Evolutionary conservation across 106 monocot genomes (phyloP).

Genomic region (Apostasia shenzhenica): DNA sequence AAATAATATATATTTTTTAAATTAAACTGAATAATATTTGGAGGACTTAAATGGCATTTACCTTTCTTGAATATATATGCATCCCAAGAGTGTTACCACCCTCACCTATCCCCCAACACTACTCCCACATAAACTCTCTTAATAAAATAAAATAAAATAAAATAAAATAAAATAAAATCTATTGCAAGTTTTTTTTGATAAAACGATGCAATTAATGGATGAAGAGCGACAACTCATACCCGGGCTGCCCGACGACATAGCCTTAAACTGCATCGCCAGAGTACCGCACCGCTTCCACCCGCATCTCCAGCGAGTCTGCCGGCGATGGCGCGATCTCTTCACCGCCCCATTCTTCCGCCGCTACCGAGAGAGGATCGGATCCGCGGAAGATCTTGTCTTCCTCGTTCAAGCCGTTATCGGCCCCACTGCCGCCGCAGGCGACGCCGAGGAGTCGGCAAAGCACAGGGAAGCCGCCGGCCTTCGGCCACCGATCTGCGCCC

Average conservation of each 20-base stretch:
- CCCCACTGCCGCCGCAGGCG: background rate
- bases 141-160: background rate
- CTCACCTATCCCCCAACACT: background rate
- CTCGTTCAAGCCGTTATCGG: slow-evolving; percentile 14
- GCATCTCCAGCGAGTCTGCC: background rate
- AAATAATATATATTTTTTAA: too few species aligned
- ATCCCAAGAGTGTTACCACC: background rate
- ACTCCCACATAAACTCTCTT: background rate
- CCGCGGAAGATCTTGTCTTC: slow-evolving; percentile 21
- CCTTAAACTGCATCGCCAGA: slow-evolving; percentile 19
- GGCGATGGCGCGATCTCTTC: slow-evolving; percentile 17
- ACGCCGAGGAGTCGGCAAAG: background rate
- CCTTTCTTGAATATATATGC: too few species aligned
- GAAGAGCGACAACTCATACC: slow-evolving; percentile 13
- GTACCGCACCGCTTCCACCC: slow-evolving; percentile 21
- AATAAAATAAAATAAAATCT: background rate
- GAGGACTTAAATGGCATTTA: too few species aligned
- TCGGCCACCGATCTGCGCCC: slow-evolving; percentile 20
- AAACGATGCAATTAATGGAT: background rate
- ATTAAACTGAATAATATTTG: too few species aligned
- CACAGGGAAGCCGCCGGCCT: background rate
- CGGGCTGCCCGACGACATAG: slow-evolving; percentile 22
- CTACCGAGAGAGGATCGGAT: slow-evolving; percentile 9
- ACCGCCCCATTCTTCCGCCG: slow-evolving; percentile 5
- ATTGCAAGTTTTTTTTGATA: background rate